Conservation (phyloP, 1,284 basidiomycete species). For the Anthracocystis panici-leucophaei region DNA sequence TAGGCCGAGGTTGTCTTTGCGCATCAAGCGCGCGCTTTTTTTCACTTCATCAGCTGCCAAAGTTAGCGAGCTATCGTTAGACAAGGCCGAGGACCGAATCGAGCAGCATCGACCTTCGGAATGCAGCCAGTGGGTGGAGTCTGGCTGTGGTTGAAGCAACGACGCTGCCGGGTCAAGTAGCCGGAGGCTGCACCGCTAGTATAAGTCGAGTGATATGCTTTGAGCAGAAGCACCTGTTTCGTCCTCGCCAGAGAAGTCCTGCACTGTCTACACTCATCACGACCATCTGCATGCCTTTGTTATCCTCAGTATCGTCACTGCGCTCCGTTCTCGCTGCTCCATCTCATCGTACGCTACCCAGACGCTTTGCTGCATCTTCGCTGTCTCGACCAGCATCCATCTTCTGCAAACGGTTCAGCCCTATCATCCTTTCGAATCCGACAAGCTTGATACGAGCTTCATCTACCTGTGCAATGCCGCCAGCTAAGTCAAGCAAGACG, state of each 20-base stretch:
- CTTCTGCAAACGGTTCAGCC: not conserved
- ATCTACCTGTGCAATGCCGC: slow-evolving; percentile 20
- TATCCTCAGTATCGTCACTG: slow-evolving; percentile 17
- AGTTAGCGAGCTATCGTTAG: slow-evolving; percentile 7
- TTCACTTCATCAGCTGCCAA: not conserved
- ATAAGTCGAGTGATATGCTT: not conserved
- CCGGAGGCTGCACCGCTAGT: not conserved
- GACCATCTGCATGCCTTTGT: slow-evolving; percentile 17
- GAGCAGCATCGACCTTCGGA: slow-evolving; percentile 1
- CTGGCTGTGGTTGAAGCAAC: slow-evolving; percentile 10
- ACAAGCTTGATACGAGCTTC: not conserved
- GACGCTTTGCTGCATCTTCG: not conserved
- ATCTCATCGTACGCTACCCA: slow-evolving; percentile 7
- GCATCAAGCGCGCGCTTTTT: not conserved
- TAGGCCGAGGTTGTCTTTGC: slow-evolving; percentile 4
- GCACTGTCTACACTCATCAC: not conserved
- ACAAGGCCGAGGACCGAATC: not conserved
- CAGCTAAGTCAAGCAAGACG: slow-evolving; percentile 17
- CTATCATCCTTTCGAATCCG: not conserved
- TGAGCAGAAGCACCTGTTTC: not conserved
- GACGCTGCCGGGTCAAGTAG: not conserved
- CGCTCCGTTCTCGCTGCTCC: slow-evolving; percentile 7
- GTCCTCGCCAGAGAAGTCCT: too few relatives aligned
- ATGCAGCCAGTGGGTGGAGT: not conserved
- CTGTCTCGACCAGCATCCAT: not conserved